Base-by-base conservation (phyloP, 441 rosid species). In the Croton setiger region DNA sequence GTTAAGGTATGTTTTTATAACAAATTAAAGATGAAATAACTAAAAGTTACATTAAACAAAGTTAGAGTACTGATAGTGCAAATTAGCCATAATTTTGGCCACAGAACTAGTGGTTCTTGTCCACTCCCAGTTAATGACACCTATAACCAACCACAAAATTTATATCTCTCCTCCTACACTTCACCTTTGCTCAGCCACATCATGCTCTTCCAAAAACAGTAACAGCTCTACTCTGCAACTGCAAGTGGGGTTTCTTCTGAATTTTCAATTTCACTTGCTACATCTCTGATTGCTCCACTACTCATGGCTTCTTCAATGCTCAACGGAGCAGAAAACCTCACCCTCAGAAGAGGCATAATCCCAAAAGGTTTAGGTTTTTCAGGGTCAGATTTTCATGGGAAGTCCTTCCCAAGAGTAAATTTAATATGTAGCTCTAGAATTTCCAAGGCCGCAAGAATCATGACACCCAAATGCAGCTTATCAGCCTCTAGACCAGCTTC, bases 401-500 rank as follows among this genome's bases (percentile, higher is more conserved):
- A 74, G 63, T 69, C 72, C 20, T 49, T 80, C 39, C 78, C 85
- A 7, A 82, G 67, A 23, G 53, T 74, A 67, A 69, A 64, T 75
- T 66, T 84, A 23, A 20, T 78, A 52, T 73, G 87, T 44, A 52
- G 80, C 5, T 31, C 75, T 37, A 78, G 77, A 61, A 66, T 74
- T 45, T 61, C 80, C 33, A 80, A 48, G 69, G 37, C 81, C 15
- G 77, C 81, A n/a, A 79, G 70, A 56, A 66, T 49, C 15, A 49
- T 78, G 37, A 69, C 86, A 1, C 76, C 87, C 13, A 92, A 78
- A 35, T 87, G 96, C 79, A 85, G 85, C 69, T 57, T 84, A 18
- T 87, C 99, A 21, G 74, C 94, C 17, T 80, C 99, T 5, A 80
- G 97, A 70, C 96, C 99, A 43, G 84, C 99, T 59, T 87, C 96